Base-by-base conservation (phyloP, 371 early-diverging fungal genomes). In the Apophysomyces sp. region DNA sequence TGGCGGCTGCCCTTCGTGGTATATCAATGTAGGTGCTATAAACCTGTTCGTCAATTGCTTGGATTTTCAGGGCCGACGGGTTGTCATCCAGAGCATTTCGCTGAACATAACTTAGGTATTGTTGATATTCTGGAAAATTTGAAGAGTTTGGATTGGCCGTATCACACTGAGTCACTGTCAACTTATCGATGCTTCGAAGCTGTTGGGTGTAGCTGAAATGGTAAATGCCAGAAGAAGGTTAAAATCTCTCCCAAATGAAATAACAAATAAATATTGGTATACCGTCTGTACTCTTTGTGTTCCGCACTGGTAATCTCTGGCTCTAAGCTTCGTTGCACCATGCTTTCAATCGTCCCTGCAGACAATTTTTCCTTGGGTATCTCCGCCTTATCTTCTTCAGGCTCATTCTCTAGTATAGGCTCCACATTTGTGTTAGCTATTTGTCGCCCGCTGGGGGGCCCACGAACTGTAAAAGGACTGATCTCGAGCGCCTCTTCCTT, bases 241-340 rank as follows among this genome's bases (percentile, higher is more conserved):
- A 24, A 31, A 5, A 29, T 16, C 24, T 1, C 8, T 54, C 7
- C 3, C 56, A 4, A 49, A 5, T 24, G 41, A n/a, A n/a, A n/a
- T n/a, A n/a, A n/a, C n/a, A n/a, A n/a, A n/a, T n/a, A n/a, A n/a
- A 4, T 24, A 6, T n/a, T 29, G 26, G 62, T 61, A 44, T 80
- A 88, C 80, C 84, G 78, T 67, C 67, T 73, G 57, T 89, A 89
- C 61, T 88, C 88, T 31, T 82, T 75, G 4, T 66, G 61, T 59
- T 89, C 89, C 4, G 65, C 61, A 3, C 65, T 62, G 4, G 78
- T 76, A 30, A 88, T 82, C 5, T 60, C 63, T 9, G 90, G 90
- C 24, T 89, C 82, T 21, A 86, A 74, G 55, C 84, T 74, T 15
- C 81, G 72, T 12, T 73, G 66, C 0, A 80, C 79, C 16, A 88